A percentile compares a stretch with the other conserved stretches of the same genome.
Conservation (phyloP, 2,329 filamentous ascomycete genomes). For the Ophiostoma australiae region DNA sequence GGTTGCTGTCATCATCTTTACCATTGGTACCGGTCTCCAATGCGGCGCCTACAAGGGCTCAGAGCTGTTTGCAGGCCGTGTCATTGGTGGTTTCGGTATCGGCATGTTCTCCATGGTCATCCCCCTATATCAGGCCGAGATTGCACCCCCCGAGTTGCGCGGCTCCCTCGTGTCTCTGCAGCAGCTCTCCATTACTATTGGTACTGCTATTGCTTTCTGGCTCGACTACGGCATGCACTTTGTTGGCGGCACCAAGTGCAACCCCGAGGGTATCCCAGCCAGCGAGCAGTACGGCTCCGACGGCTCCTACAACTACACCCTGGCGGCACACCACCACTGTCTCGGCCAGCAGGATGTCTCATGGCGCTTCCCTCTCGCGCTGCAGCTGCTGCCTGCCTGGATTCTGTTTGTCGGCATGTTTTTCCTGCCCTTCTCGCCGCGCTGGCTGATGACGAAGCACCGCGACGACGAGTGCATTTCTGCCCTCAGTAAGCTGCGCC, state of each 20-base stretch:
- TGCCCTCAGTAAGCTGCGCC: conserved; percentile 32
- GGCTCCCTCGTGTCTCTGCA: conserved; percentile 21
- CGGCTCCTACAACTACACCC: conserved; percentile 38
- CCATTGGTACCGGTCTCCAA: conserved; percentile 18
- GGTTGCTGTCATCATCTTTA: conserved; percentile 21
- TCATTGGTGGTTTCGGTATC: conserved; percentile 22
- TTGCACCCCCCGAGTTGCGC: conserved; percentile 21
- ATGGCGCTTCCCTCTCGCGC: conserved; percentile 43
- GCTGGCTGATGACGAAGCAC: conserved; percentile 40
- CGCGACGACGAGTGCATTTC: conserved; percentile 29
- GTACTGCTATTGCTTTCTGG: conserved; percentile 50
- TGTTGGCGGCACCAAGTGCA: conserved; percentile 34
- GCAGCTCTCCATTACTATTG: conserved; percentile 40
- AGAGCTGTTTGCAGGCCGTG: conserved; percentile 19
- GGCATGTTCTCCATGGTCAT: conserved; percentile 36
- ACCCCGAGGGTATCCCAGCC: conserved; percentile 43
- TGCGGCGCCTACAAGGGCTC: conserved; percentile 17
- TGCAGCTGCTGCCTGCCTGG: conserved; percentile 41
- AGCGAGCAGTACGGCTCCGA: conserved; percentile 39
- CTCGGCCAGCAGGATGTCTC: background rate
- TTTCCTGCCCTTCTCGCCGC: conserved; percentile 50
- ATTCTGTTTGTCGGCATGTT: conserved; percentile 36
- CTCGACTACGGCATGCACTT: conserved; percentile 47
- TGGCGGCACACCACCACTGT: conserved; percentile 20
- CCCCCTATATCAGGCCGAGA: conserved; percentile 22